Percentiles rank a stretch among this genome's conserved stretches.
These are phyloP conservation scores for Syzygium aqueum DNA, from an alignment of 345 rosid genomes.

Conservation along the genomic window DNA sequence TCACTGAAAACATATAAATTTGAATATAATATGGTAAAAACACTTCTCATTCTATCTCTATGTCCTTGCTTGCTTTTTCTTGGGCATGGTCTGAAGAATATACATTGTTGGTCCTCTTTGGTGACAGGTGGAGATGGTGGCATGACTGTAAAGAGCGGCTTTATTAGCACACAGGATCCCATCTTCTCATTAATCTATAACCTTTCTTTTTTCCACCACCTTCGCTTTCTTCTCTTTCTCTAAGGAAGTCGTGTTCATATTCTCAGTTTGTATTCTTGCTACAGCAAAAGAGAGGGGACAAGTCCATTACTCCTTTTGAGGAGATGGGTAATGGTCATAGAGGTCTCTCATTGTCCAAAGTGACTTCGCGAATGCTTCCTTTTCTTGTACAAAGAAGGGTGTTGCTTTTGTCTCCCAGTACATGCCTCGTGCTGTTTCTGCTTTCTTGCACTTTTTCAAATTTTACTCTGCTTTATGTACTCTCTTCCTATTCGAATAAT, in stretches of 20 bases:
- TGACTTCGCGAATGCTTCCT: neutral
- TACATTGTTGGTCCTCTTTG: neutral
- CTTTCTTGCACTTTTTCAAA: neutral
- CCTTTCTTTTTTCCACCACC: neutral
- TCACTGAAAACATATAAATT: neutral
- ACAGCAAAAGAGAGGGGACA: neutral
- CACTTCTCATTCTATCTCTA: neutral
- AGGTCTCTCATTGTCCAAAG: neutral
- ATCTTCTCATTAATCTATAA: neutral
- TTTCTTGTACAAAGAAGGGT: neutral
- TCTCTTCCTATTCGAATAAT: neutral
- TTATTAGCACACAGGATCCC: constrained; percentile 16
- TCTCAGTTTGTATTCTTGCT: neutral
- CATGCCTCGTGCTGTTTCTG: neutral
- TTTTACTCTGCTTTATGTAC: neutral
- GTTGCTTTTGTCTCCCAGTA: neutral
- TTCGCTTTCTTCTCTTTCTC: neutral
- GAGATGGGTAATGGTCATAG: neutral
- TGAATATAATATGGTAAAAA: neutral
- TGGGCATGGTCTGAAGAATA: neutral
- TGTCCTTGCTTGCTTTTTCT: neutral
- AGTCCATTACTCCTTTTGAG: neutral
- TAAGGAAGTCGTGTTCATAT: neutral
- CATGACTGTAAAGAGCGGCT: constrained; percentile 58
- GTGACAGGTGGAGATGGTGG: constrained; percentile 87